Base-by-base conservation (phyloP, 768 basidiomycete species). In the Lentinula sp. region DNA sequence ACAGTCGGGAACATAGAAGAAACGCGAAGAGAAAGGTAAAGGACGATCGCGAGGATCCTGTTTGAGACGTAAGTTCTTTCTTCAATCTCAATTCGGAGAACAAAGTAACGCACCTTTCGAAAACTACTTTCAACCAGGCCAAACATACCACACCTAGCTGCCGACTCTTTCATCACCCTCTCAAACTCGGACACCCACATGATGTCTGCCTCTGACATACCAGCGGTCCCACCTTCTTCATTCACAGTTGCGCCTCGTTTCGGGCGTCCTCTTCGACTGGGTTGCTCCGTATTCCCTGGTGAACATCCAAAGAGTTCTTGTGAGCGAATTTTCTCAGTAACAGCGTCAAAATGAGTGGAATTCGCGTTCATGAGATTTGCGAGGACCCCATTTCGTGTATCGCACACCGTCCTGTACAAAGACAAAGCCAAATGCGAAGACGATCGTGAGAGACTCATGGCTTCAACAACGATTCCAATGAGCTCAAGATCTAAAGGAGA, bases 1-100 rank as follows among this genome's bases (percentile, higher is more conserved):
- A 68, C 76, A 70, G 67, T 90, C 88, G 0, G 89, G 85, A 5
- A 88, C 82, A 66, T 91, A 91, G 70, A 88, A 91, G 87, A 87
- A 91, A 67, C 85, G 80, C 18, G 81, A 80, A 66, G 86, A 86
- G 61, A 86, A 68, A 42, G 81, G 76, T 0, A 75, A 70, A 42
- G 81, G 76, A 0, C 75, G 71, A 56, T 80, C 79, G 16, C 32
- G 40, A 18, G 76, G 72, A 57, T 82, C 76, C 65, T 82, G 80
- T 80, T 85, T 1, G 59, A 62, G 49, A 56, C 35, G 45, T 31
- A 48, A 51, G 40, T 21, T 51, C 34, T 39, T 51, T 21, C 39
- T 43, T 48, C n/a, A 39, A 39, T 48, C 8, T 11, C 18, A 23
- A 13, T 57, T 32, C 39, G 35, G 23, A 5, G 23, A 48, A 56